phyloP scores from a whole-genome alignment of 1,284 basidiomycete species.

The Meira nashicola region DNA sequence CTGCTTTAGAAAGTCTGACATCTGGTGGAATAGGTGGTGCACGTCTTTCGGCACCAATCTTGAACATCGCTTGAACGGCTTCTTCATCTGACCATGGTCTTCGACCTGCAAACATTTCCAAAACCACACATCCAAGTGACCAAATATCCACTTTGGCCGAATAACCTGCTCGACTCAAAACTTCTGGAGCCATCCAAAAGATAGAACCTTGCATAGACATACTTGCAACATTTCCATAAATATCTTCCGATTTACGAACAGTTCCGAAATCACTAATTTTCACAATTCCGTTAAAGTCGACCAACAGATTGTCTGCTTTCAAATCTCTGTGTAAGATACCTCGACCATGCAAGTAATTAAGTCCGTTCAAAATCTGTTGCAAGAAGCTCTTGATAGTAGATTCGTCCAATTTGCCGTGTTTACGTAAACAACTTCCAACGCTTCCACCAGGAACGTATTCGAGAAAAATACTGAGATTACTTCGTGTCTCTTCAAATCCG shows the following conservation, averaged over 20 bases:
- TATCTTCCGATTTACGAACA: constrained; percentile 60
- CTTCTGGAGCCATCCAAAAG: constrained; percentile 99
- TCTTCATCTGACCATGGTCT: constrained; percentile 89
- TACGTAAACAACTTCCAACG: constrained; percentile 83
- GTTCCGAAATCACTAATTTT: constrained; percentile 93
- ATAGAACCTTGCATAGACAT: constrained; percentile 84
- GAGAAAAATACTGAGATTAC: constrained; percentile 88
- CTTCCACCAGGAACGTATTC: constrained; percentile 98
- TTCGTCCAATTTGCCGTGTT: constrained; percentile 88
- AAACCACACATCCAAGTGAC: constrained; percentile 92
- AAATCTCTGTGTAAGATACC: constrained; percentile 93
- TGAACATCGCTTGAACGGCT: constrained; percentile 85
- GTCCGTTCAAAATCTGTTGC: constrained; percentile 80
- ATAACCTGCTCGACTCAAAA: constrained; percentile 74
- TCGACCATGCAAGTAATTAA: constrained; percentile 86
- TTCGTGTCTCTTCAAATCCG: constrained; percentile 78
- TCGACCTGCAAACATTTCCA: constrained; percentile 96
- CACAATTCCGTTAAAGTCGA: constrained; percentile 85
- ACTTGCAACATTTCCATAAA: constrained; percentile 73
- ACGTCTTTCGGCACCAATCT: constrained; percentile 75
- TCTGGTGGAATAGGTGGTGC: constrained; percentile 85
- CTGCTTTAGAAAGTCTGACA: constrained; percentile 68
- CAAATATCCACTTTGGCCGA: constrained; percentile 97
- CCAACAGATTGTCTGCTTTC: constrained; percentile 96
- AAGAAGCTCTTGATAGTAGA: constrained; percentile 89